Base-by-base conservation (phyloP, 2,329 filamentous ascomycete genomes). In the Aureobasidium musti region DNA sequence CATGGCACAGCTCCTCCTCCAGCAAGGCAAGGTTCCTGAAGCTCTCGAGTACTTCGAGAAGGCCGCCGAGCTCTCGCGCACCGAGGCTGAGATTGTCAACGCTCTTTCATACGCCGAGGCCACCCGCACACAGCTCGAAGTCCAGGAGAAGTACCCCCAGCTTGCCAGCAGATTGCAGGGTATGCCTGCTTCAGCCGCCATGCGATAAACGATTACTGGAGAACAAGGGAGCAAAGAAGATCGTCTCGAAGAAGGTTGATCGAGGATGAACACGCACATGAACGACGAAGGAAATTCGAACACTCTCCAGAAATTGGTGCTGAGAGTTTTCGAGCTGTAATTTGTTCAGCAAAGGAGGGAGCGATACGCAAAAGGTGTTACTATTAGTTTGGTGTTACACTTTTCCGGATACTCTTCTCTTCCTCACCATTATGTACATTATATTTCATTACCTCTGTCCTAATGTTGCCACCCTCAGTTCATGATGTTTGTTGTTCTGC, bases 11-110 rank as follows among this genome's bases (percentile, higher is more conserved):
- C 87, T 99, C 49, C 88, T 99, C 63, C 86, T 99, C 41, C 95
- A 99, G 79, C 95, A 98, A 83, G 95, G 95, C 79, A 97, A 97
- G 82, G 94, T 99, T 67, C 91, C 90, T 41, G 91, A 97, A 70
- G 95, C 95, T 0, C 87, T 99, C 71, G 92, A 90, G 79, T 98
- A 98, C 83, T 99, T 99, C 77, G 93, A 98, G 83, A 90, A 92
- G 68, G 95, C 95, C 1, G 95, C 94, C 33, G 93, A 98, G 81
- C 87, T 99, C 63, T 93, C 92, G 54, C 86, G 95, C 73, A 99
- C 95, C 39, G 94, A 97, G 74, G 91, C 91, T 68, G 95, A 99
- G 82, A 93, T 98, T 70, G 88, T 98, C 72, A 98, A 98, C 75
- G 95, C 95, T 7, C 85, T 99, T 21, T 97, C 92, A 23, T 99